These are phyloP conservation scores for Penicillium nordicum DNA, from an alignment of 2,329 filamentous ascomycete genomes.

Conservation along the genomic window DNA sequence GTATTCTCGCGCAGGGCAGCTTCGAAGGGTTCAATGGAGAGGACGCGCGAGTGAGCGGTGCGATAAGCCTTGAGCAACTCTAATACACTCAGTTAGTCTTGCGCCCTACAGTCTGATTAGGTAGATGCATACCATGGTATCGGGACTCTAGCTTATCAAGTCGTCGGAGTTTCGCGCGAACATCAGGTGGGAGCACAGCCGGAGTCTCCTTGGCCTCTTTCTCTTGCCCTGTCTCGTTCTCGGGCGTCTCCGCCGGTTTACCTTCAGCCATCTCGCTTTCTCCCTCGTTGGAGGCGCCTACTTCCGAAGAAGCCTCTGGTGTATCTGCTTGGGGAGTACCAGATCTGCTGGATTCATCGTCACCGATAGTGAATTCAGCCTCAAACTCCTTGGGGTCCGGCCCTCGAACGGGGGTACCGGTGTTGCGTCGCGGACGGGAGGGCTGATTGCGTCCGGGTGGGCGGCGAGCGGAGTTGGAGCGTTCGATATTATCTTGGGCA, in stretches of 20 bases:
- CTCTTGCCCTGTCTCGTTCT: slow-evolving; percentile 20
- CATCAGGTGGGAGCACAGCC: slow-evolving; percentile 66
- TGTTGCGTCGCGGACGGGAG: slow-evolving; percentile 35
- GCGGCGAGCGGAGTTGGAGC: slow-evolving; percentile 45
- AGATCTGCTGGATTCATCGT: slow-evolving; percentile 63
- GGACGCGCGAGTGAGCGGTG: slow-evolving; percentile 80
- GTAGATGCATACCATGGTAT: slow-evolving; percentile 66
- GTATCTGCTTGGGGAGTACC: slow-evolving; percentile 56
- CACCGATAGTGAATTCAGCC: slow-evolving; percentile 78
- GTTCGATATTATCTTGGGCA: slow-evolving; percentile 42
- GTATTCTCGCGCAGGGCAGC: slow-evolving; percentile 87
- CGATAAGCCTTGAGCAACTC: slow-evolving; percentile 90
- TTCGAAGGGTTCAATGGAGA: slow-evolving; percentile 90
- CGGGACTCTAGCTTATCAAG: slow-evolving; percentile 86
- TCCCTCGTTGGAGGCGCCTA: slow-evolving; percentile 11
- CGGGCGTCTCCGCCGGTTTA: slow-evolving; percentile 18
- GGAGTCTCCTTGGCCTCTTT: slow-evolving; percentile 25
- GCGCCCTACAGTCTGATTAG: background rate
- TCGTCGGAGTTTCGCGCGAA: slow-evolving; percentile 72
- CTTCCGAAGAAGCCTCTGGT: slow-evolving; percentile 31
- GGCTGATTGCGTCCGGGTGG: slow-evolving; percentile 28
- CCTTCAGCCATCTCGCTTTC: slow-evolving; percentile 23
- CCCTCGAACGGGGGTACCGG: slow-evolving; percentile 50
- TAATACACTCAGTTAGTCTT: slow-evolving; percentile 35
- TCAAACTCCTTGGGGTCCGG: slow-evolving; percentile 88